phyloP scores from a whole-genome alignment of 306 rosid species.

The Sindora glabra region DNA sequence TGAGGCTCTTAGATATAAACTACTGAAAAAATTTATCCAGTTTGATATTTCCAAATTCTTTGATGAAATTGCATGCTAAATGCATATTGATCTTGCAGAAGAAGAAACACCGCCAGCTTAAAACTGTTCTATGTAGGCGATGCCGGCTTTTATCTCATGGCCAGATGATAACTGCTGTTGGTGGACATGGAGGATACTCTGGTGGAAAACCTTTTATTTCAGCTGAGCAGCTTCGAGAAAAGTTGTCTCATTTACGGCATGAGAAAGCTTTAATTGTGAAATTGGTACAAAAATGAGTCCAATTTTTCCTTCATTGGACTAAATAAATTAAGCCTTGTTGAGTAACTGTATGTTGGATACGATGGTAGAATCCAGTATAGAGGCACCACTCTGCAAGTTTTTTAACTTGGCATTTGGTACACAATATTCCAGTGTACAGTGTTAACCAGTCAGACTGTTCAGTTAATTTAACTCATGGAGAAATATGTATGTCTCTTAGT shows the following conservation, averaged over 20 bases:
- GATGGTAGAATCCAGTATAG: background rate
- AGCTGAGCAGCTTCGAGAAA: constrained; percentile 81
- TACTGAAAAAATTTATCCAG: background rate
- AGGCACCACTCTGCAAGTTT: background rate
- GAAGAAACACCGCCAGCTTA: constrained; percentile 91
- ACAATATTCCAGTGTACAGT: background rate
- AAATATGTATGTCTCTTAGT: too few relatives aligned
- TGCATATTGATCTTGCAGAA: constrained; percentile 42
- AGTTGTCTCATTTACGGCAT: constrained; percentile 65
- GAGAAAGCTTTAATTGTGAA: constrained; percentile 75
- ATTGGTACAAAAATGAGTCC: constrained; percentile 40
- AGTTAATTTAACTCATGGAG: background rate
- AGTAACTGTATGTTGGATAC: background rate
- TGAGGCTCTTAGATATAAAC: background rate
- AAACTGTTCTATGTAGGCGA: constrained; percentile 69
- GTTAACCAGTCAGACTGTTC: background rate
- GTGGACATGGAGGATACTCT: constrained; percentile 91
- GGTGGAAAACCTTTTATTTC: constrained; percentile 75
- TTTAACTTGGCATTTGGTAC: background rate
- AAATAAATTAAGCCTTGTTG: background rate
- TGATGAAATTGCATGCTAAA: background rate
- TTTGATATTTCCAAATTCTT: background rate
- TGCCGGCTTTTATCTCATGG: constrained; percentile 86
- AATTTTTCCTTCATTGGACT: background rate
- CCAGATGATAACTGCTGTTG: constrained; percentile 89